These are phyloP conservation scores for Colletotrichum noveboracense DNA, from an alignment of 2,329 filamentous ascomycete genomes.

Conservation along the genomic window DNA sequence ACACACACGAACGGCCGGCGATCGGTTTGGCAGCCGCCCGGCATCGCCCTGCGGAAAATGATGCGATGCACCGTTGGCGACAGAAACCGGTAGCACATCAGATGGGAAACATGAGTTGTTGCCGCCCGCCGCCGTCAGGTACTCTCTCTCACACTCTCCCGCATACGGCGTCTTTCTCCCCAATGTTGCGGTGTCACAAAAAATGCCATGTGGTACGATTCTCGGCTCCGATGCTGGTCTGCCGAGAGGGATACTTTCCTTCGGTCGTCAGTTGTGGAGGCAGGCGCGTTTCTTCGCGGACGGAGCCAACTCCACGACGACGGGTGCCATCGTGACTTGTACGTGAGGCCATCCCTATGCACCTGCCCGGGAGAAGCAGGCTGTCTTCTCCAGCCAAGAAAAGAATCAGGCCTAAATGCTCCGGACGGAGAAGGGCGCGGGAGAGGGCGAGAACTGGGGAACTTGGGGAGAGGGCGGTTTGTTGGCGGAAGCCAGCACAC, in stretches of 20 bases:
- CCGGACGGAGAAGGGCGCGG: background rate
- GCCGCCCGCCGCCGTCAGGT: background rate
- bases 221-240: background rate
- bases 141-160: background rate
- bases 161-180: background rate
- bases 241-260: background rate
- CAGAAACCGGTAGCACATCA: background rate
- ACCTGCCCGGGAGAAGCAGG: background rate
- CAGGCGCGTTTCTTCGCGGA: background rate
- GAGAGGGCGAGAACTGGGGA: background rate
- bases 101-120: background rate
- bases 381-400: background rate
- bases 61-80: background rate
- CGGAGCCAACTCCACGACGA: background rate
- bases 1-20: background rate
- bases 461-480: background rate
- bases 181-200: background rate
- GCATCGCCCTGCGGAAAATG: background rate
- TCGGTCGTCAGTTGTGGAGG: background rate
- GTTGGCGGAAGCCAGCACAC: background rate
- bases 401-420: background rate
- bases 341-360: constrained; percentile 1
- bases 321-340: background rate
- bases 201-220: constrained; percentile 13
- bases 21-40: background rate